Evolutionary conservation across 176 grass and related monocot genomes (phyloP), one percentile per base, ranked within the genome.

Genomic region (Ananas comosus): DNA sequence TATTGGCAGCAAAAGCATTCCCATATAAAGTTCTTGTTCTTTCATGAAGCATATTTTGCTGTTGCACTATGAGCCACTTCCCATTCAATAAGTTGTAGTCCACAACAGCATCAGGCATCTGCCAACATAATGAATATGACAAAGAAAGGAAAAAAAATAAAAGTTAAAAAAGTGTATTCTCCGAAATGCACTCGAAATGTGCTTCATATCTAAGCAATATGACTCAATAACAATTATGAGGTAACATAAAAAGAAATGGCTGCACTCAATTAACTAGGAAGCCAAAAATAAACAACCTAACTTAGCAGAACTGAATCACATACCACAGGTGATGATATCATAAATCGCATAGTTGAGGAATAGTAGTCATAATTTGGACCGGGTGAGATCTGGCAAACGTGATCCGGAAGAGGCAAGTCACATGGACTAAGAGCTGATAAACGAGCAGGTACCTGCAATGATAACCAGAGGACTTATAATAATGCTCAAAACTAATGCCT

Each of bases 81-180:
- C 84, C 89, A 66, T 85, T 87, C 67, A 70, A 81, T 68, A 97
- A 82, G 81, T 97, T 87, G 66, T 97, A 97, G 56, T 97, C 93
- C 83, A 90, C 80, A 53, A 90, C 82, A 63, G 93, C 89, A 88
- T 97, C 93, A 74, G 89, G 86, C 93, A 92, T 97, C 93, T 97
- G 73, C 71, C 85, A 49, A 71, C 27, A 74, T n/a, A 42, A 7
- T 42, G 4, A 42, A 42, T 42, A 42, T 42, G 4, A 7, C 33
- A 42, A 6, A 42, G 5, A 7, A 42, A 42, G 33, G 0, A 42
- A 42, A 42, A 42, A 42, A 42, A 7, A 42, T 7, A 8, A 42
- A 42, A 42, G 33, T 42, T 42, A 42, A 42, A 42, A 42, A 42
- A 42, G 33, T 42, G 33, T 1, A 5, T 42, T 42, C 33, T 42